Conservation (phyloP, 768 basidiomycete genomes). For the Amanita inopinata region DNA sequence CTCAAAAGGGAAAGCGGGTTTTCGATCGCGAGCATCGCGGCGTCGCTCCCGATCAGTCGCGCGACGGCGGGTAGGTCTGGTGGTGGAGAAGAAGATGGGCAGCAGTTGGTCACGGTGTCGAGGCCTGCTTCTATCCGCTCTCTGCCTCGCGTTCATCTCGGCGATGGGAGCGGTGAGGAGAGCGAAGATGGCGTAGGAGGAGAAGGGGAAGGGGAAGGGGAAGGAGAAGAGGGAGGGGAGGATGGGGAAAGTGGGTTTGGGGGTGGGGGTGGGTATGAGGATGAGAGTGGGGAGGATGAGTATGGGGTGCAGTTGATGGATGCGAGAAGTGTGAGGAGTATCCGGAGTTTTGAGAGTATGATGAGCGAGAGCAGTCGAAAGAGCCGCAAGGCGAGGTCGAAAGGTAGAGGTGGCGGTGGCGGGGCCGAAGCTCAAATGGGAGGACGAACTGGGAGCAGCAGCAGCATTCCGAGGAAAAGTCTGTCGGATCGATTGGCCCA, state of each 20-base stretch:
- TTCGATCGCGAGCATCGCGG: constrained; percentile 66
- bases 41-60: constrained; percentile 47
- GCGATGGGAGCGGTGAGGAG: constrained; percentile 32
- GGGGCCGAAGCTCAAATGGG: constrained; percentile 11
- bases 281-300: constrained; percentile 27
- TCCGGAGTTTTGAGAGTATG: constrained; percentile 85
- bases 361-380: constrained; percentile 37
- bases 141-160: constrained; percentile 34
- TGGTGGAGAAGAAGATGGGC: constrained; percentile 29
- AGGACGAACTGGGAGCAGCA: too few species aligned
- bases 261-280: constrained; percentile 26
- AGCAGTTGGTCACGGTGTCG: constrained; percentile 38
- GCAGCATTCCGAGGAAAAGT: constrained; percentile 42
- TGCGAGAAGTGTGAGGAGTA: constrained; percentile 50
- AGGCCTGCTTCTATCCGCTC: constrained; percentile 29
- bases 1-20: constrained; percentile 71
- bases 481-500: constrained; percentile 76
- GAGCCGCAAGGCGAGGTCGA: constrained; percentile 14
- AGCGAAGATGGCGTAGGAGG: constrained; percentile 26
- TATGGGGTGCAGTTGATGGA: constrained; percentile 27
- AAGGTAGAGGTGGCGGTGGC: constrained; percentile 8
- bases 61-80: constrained; percentile 21
- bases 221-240: constrained; percentile 25
- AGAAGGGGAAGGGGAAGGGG: constrained; percentile 32
- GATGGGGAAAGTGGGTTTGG: constrained; percentile 28